Evolutionary conservation across 257 asterid species (phyloP), one percentile per base, ranked within the genome.

Genomic region (Mitragyna speciosa): DNA sequence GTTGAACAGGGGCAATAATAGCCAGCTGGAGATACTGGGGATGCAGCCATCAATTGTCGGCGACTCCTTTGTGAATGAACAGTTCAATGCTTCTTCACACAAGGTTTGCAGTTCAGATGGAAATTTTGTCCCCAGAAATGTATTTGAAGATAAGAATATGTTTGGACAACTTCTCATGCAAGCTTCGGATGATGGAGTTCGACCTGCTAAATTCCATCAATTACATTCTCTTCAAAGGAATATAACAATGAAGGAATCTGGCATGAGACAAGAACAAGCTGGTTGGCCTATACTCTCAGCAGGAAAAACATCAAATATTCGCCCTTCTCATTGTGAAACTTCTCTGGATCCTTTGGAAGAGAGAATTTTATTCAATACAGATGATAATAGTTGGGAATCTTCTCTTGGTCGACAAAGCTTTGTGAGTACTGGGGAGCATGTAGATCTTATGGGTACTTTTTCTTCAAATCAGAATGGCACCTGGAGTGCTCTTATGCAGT

Each of bases 401-500:
- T 78, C 91, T 69, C 79, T 87, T 54, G 77, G 85, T 58, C 78
- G 76, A 65, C 81, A 43, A 41, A 72, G 81, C 36, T 86, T 81
- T 79, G 89, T 77, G 24, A 69, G 81, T 76, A 73, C 86, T 51
- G 71, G 83, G 30, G 92, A 87, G 56, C 72, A 81, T 77, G 75
- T 83, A 30, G 86, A 89, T 49, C 78, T 63, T 58, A 30, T 56
- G 82, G 86, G 82, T 9, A 48, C 79, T 52, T 84, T 81, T 63
- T 86, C 89, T 19, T 87, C 91, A 39, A 69, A 80, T 52, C 96
- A 88, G 84, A 88, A 89, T 85, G 97, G 97, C 78, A 89, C 91
- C 83, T 93, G 97, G 98, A 93, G 97, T 85, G 98, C 98, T 82
- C 90, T 93, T 52, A 92, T 93, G 97, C 98, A 93, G 82, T 88